These are phyloP conservation scores for Liquidambar formosana DNA, from an alignment of 164 flowering plant genomes.

Conservation along the genomic window DNA sequence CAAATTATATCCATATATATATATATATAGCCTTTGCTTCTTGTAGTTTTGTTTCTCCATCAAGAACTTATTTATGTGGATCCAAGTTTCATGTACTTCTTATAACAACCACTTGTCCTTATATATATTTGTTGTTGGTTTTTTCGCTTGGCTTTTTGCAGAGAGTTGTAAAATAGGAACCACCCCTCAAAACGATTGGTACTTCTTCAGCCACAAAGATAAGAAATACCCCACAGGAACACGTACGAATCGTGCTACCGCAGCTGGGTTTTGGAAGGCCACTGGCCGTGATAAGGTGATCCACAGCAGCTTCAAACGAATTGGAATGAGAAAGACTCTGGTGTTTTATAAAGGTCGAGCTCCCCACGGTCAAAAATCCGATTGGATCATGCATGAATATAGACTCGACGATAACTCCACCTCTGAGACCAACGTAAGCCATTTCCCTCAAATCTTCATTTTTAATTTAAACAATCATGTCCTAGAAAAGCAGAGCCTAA, in stretches of 20 bases:
- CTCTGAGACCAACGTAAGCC: conserved; percentile 41
- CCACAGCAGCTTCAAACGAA: conserved; percentile 54
- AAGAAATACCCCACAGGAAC: conserved; percentile 93
- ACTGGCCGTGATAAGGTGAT: conserved; percentile 94
- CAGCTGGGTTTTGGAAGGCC: conserved; percentile 95
- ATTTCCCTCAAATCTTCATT: not conserved
- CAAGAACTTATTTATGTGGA: too few relatives aligned
- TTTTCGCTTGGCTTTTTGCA: conserved; percentile 16
- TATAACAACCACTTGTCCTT: too few relatives aligned
- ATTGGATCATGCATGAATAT: conserved; percentile 98
- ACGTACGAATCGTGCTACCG: conserved; percentile 84
- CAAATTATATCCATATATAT: too few relatives aligned
- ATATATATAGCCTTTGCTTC: not conserved
- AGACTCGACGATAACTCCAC: conserved; percentile 61
- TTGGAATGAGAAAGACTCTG: conserved; percentile 88
- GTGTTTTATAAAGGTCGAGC: conserved; percentile 91
- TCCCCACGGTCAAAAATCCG: conserved; percentile 90
- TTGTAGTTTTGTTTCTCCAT: not conserved
- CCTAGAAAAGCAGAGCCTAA: too few relatives aligned
- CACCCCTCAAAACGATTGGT: conserved; percentile 92
- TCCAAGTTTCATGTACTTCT: too few relatives aligned
- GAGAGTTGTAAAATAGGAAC: conserved; percentile 90
- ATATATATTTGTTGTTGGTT: not conserved
- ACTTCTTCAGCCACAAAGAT: conserved; percentile 94
- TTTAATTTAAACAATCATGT: not conserved